Percentiles rank a stretch among this genome's conserved stretches.
Evolutionary conservation across 495 filamentous ascomycete genomes (phyloP).

Genomic region (Trichoderma parareesei): DNA sequence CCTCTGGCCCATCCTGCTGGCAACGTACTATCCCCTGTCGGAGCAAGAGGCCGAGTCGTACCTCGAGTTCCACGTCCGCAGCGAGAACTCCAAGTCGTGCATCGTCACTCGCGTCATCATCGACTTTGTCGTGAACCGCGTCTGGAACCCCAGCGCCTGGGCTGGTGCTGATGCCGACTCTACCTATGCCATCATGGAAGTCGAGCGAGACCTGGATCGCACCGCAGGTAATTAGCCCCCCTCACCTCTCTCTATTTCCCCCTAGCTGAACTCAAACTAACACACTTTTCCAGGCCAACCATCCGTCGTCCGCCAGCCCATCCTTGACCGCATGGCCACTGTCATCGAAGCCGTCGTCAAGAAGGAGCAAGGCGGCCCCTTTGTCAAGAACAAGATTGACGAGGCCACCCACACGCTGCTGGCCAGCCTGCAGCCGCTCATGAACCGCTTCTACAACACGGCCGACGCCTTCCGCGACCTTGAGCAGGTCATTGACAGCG

Average conservation of each 20-base stretch:
- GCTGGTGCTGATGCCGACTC: constrained; percentile 9
- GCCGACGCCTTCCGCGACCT: constrained; percentile 4
- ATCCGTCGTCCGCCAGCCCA: constrained; percentile 1
- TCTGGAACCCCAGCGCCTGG: constrained; percentile 9
- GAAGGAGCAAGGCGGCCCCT: not conserved
- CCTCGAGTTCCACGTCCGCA: constrained; percentile 2
- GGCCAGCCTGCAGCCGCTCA: not conserved
- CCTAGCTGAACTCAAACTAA: not conserved
- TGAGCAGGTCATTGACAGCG: constrained; percentile 5
- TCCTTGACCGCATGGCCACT: constrained; percentile 3
- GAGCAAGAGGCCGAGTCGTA: constrained; percentile 9
- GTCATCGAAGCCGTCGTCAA: constrained; percentile 5
- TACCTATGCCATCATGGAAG: constrained; percentile 3
- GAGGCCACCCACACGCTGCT: constrained; percentile 1
- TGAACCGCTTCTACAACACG: constrained; percentile 1
- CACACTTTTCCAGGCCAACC: not conserved
- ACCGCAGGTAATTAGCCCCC: not conserved
- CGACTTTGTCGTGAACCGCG: constrained; percentile 11
- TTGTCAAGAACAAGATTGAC: not conserved
- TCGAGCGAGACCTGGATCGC: constrained; percentile 3
- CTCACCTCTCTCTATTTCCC: not conserved
- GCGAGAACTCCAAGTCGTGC: constrained; percentile 4
- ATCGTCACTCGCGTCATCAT: constrained; percentile 12
- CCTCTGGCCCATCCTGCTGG: constrained; percentile 5
- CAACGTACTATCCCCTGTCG: constrained; percentile 9